Evolutionary conservation across 768 basidiomycete genomes (phyloP).

Genomic region (Pisolithus tinctorius): DNA sequence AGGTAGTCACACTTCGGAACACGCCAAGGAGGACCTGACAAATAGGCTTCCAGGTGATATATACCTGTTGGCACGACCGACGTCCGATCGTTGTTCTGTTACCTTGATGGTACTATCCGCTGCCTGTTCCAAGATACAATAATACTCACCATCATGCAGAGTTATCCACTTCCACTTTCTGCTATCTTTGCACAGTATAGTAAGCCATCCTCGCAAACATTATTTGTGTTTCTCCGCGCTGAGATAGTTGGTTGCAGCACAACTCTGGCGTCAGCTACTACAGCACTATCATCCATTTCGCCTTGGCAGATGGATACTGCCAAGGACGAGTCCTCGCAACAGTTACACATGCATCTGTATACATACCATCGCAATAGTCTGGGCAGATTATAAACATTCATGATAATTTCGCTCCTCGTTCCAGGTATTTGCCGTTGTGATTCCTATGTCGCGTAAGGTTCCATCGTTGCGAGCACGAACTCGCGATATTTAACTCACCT

Average conservation of each 20-base stretch:
- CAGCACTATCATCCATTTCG: constrained; percentile 55
- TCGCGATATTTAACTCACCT: constrained; percentile 30
- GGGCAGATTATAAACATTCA: constrained; percentile 5
- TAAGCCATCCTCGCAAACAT: constrained; percentile 7
- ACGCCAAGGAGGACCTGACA: neutral
- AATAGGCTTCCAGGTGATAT: constrained; percentile 16
- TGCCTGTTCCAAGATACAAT: neutral
- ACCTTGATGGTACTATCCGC: constrained; percentile 14
- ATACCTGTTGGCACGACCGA: constrained; percentile 23
- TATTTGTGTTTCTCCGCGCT: neutral
- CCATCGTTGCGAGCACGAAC: neutral
- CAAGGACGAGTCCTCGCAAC: constrained; percentile 43
- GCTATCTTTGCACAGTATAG: constrained; percentile 56
- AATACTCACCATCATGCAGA: constrained; percentile 30
- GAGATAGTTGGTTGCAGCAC: constrained; percentile 28
- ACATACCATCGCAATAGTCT: constrained; percentile 3
- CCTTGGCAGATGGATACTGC: constrained; percentile 41
- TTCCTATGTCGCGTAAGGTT: constrained; percentile 11
- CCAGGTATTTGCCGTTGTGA: constrained; percentile 21
- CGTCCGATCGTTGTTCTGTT: constrained; percentile 14
- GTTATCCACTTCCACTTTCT: constrained; percentile 44
- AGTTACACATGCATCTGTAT: constrained; percentile 30
- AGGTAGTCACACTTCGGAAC: constrained; percentile 1
- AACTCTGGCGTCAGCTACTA: constrained; percentile 43
- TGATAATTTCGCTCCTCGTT: constrained; percentile 11